These are phyloP conservation scores for Fusarium chaquense DNA, from an alignment of 2,329 filamentous ascomycete species.

Conservation along the genomic window DNA sequence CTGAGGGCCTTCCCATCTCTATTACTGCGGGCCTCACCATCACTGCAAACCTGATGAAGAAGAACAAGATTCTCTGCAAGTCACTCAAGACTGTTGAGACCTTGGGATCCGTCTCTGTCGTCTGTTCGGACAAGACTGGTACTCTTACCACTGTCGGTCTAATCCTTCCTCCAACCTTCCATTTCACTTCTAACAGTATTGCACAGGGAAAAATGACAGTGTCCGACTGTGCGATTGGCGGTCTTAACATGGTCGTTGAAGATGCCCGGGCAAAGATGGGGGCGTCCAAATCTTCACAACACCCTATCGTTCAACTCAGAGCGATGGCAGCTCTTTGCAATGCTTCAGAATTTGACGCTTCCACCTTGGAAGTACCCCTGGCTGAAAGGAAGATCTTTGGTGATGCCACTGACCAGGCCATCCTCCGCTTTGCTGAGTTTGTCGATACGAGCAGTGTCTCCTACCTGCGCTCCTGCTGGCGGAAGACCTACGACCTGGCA, in stretches of 20 bases:
- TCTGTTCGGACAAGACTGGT: constrained; percentile 83
- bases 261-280: constrained; percentile 59
- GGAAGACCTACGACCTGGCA: constrained; percentile 73
- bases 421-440: constrained; percentile 76
- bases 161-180: background rate
- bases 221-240: constrained; percentile 73
- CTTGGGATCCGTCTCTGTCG: constrained; percentile 76
- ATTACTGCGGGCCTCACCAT: constrained; percentile 79
- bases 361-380: constrained; percentile 69
- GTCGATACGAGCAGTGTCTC: constrained; percentile 62
- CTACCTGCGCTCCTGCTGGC: constrained; percentile 72
- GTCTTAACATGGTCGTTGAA: constrained; percentile 61
- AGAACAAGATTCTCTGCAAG: constrained; percentile 83
- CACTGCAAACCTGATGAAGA: constrained; percentile 79
- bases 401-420: constrained; percentile 81
- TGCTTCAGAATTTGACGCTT: constrained; percentile 78
- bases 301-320: constrained; percentile 68
- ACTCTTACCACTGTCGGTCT: constrained; percentile 64
- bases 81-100: constrained; percentile 84
- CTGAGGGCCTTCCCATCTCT: constrained; percentile 78
- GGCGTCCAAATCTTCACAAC: constrained; percentile 36
- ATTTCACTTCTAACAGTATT: background rate
- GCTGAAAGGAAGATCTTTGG: constrained; percentile 74
- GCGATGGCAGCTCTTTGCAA: constrained; percentile 77
- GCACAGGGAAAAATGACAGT: constrained; percentile 78